Percentiles rank a stretch among this genome's conserved stretches.
Conservation (phyloP, 192 early-diverging fungal genomes). For the Podila horticola region DNA sequence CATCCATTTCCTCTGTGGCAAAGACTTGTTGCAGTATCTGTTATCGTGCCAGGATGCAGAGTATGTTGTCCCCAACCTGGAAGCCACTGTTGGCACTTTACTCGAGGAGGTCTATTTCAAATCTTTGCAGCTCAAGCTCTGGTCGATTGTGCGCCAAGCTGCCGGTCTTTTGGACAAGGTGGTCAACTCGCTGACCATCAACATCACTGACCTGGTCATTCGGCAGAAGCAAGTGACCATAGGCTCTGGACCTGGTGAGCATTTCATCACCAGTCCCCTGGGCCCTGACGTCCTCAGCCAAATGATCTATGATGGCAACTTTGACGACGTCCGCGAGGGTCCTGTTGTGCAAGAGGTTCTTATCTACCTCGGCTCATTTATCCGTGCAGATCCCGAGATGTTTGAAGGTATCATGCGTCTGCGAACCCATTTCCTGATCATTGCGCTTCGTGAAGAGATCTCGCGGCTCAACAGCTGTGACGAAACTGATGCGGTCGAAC, state of each 20-base stretch:
- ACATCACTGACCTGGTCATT: slow-evolving; percentile 83
- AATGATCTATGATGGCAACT: slow-evolving; percentile 72
- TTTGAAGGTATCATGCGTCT: slow-evolving; percentile 89
- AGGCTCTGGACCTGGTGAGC: slow-evolving; percentile 75
- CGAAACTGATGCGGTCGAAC: slow-evolving; percentile 83
- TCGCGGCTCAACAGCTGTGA: slow-evolving; percentile 75
- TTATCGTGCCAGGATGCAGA: slow-evolving; percentile 72
- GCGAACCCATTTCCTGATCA: slow-evolving; percentile 84
- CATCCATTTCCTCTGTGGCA: background rate
- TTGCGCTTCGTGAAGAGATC: slow-evolving; percentile 90
- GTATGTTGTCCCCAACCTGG: slow-evolving; percentile 61
- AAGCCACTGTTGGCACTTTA: slow-evolving; percentile 67
- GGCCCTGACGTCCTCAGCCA: slow-evolving; percentile 73
- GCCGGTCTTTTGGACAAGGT: slow-evolving; percentile 80
- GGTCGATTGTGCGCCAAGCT: slow-evolving; percentile 86
- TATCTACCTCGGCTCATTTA: slow-evolving; percentile 80
- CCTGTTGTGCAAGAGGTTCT: slow-evolving; percentile 88
- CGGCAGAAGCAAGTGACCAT: slow-evolving; percentile 81
- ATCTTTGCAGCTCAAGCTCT: slow-evolving; percentile 74
- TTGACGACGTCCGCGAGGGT: slow-evolving; percentile 84
- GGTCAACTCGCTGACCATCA: slow-evolving; percentile 80
- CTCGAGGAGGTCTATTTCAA: slow-evolving; percentile 88
- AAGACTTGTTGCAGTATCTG: slow-evolving; percentile 81
- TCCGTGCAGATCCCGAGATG: slow-evolving; percentile 69
- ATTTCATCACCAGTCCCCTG: slow-evolving; percentile 74